Conservation (phyloP, 2,329 filamentous ascomycete species). For the Escovopsis weberi region DNA sequence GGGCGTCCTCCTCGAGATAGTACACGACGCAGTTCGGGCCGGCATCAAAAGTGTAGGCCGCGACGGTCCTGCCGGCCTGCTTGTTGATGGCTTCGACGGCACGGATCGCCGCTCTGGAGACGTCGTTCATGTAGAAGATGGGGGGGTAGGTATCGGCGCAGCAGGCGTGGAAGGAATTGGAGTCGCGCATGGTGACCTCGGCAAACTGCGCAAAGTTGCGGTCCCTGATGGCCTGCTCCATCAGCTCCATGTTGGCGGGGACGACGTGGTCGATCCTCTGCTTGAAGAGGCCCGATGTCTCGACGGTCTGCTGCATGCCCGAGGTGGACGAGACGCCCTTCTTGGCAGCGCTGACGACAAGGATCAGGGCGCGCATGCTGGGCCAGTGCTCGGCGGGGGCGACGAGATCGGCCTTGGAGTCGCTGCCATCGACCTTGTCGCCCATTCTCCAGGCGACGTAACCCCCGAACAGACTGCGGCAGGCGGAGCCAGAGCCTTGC, state of each 20-base stretch:
- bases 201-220: constrained; percentile 80
- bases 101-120: constrained; percentile 71
- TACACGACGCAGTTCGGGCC: constrained; percentile 96
- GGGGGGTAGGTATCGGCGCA: constrained; percentile 93
- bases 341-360: constrained; percentile 86
- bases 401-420: constrained; percentile 79
- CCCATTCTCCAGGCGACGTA: constrained; percentile 94
- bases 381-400: constrained; percentile 88
- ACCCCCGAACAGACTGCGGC: constrained; percentile 82
- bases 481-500: constrained; percentile 90
- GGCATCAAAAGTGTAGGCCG: constrained; percentile 94
- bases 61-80: constrained; percentile 61
- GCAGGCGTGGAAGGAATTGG: constrained; percentile 90
- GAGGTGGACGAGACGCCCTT: constrained; percentile 88
- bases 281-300: constrained; percentile 76
- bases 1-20: constrained; percentile 69
- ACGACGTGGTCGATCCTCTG: constrained; percentile 64
- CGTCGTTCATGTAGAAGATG: constrained; percentile 98
- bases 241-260: constrained; percentile 65
- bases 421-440: constrained; percentile 57
- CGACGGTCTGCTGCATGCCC: constrained; percentile 95
- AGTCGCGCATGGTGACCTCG: constrained; percentile 88
- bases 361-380: constrained; percentile 78
- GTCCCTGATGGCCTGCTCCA: constrained; percentile 66
- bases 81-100: constrained; percentile 82